phyloP scores from a whole-genome alignment of 768 basidiomycete genomes.

The Boletus sp. region DNA sequence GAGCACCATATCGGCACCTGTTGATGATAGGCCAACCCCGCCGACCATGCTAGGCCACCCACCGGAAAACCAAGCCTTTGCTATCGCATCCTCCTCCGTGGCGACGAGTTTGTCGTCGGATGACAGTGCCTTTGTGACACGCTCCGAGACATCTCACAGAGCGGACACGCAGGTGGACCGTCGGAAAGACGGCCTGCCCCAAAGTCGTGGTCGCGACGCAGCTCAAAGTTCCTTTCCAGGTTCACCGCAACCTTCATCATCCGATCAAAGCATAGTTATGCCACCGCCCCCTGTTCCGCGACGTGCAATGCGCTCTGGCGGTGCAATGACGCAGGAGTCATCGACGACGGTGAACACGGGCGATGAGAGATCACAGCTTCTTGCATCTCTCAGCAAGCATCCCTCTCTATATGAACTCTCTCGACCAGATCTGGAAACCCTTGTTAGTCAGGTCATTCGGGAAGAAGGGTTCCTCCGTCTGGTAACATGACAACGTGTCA shows the following conservation, averaged over 20 bases:
- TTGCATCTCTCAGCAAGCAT: constrained; percentile 41
- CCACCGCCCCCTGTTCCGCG: constrained; percentile 32
- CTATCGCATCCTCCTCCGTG: constrained; percentile 5
- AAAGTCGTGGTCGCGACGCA: constrained; percentile 3
- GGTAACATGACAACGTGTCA: constrained; percentile 40
- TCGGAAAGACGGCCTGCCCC: neutral
- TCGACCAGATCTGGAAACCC: constrained; percentile 46
- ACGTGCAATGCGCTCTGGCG: constrained; percentile 7
- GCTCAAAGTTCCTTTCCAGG: constrained; percentile 25
- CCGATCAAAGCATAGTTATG: constrained; percentile 22
- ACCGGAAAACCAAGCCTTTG: neutral
- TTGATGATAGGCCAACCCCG: constrained; percentile 1
- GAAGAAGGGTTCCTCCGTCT: constrained; percentile 77
- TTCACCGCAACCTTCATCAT: constrained; percentile 33
- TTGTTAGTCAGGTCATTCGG: constrained; percentile 59
- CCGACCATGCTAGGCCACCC: neutral
- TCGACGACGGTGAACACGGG: constrained; percentile 4
- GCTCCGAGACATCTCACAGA: constrained; percentile 22
- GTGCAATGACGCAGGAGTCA: constrained; percentile 3
- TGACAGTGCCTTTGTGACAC: constrained; percentile 26
- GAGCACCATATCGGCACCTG: neutral
- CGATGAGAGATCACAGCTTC: constrained; percentile 22
- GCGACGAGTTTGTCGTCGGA: constrained; percentile 23
- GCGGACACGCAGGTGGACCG: constrained; percentile 1
- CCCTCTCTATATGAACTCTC: constrained; percentile 55